These are phyloP conservation scores for Mycena alexandri DNA, from an alignment of 768 basidiomycete species.

Conservation along the genomic window DNA sequence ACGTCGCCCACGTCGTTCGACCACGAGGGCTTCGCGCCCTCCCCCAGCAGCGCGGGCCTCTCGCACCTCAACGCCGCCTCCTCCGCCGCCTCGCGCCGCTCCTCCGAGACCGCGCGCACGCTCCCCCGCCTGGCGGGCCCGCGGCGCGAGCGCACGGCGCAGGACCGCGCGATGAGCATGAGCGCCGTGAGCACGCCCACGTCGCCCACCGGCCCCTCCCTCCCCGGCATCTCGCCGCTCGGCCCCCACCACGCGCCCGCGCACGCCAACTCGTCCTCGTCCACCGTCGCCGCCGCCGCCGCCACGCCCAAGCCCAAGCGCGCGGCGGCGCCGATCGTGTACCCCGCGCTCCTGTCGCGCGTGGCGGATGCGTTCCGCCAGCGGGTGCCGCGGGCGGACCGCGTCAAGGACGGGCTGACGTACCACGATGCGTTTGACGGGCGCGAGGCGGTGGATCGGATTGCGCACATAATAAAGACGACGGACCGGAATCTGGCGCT, in stretches of 20 bases:
- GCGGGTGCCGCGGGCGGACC: slow-evolving; percentile 81
- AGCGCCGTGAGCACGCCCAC: slow-evolving; percentile 72
- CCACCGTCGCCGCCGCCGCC: slow-evolving; percentile 2
- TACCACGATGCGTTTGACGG: slow-evolving; percentile 98
- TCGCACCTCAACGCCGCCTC: slow-evolving; percentile 30
- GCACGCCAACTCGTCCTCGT: slow-evolving; percentile 28
- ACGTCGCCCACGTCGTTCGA: slow-evolving; percentile 58
- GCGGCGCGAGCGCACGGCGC: slow-evolving; percentile 70
- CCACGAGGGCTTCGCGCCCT: slow-evolving; percentile 46
- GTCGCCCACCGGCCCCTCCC: slow-evolving; percentile 51
- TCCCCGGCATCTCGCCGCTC: slow-evolving; percentile 53
- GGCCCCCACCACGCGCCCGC: background rate
- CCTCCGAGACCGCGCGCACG: slow-evolving; percentile 78
- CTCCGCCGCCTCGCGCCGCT: slow-evolving; percentile 64
- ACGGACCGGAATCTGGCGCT: slow-evolving; percentile 96
- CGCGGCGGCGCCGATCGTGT: slow-evolving; percentile 73
- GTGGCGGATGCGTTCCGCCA: slow-evolving; percentile 95
- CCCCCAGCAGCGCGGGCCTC: slow-evolving; percentile 48
- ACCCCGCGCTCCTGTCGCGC: slow-evolving; percentile 95
- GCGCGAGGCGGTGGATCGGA: slow-evolving; percentile 95
- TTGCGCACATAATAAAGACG: slow-evolving; percentile 98
- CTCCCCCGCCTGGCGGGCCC: slow-evolving; percentile 63
- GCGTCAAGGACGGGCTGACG: slow-evolving; percentile 93
- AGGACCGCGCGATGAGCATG: slow-evolving; percentile 85
- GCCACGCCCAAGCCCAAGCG: slow-evolving; percentile 57